Percentiles rank a stretch among this genome's conserved stretches.
These are phyloP conservation scores for Globisporangium orthogonon DNA, from an alignment of 352 stramenopile species.

Conservation along the genomic window DNA sequence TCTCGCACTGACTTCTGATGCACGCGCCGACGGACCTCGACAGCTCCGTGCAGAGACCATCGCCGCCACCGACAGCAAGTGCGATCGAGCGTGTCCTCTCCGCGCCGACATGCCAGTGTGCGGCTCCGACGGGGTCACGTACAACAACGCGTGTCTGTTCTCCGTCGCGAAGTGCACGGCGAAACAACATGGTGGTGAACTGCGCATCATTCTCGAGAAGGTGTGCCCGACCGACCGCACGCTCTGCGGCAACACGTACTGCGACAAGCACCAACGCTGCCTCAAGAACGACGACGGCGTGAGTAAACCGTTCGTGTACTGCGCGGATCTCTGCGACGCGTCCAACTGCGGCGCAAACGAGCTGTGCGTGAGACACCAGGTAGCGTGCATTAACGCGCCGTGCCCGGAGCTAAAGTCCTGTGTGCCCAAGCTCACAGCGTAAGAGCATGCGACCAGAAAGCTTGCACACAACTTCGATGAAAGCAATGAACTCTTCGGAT, in stretches of 20 bases:
- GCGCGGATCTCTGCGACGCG: slow-evolving; percentile 8
- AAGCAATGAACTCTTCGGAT: not conserved
- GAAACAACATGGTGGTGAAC: slow-evolving; percentile 3
- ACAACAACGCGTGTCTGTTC: slow-evolving; percentile 29
- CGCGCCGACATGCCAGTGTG: slow-evolving; percentile 15
- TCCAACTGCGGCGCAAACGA: slow-evolving; percentile 5
- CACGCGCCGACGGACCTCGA: not conserved
- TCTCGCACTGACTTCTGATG: not conserved
- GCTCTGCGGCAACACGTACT: slow-evolving; percentile 3
- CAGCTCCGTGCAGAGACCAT: not conserved
- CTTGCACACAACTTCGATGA: not conserved
- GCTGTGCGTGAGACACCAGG: slow-evolving; percentile 9
- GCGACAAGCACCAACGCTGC: slow-evolving; percentile 1
- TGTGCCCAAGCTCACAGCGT: not conserved
- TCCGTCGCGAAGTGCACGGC: slow-evolving; percentile 14
- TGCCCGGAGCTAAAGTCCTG: slow-evolving; percentile 8
- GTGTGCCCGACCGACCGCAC: slow-evolving; percentile 10
- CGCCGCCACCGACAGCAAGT: not conserved
- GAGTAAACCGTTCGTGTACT: slow-evolving; percentile 6
- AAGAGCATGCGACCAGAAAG: not conserved
- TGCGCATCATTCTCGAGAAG: slow-evolving; percentile 19
- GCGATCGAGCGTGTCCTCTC: slow-evolving; percentile 12
- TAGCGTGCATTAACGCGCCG: slow-evolving; percentile 6
- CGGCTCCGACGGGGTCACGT: slow-evolving; percentile 21
- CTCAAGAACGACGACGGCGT: slow-evolving; percentile 3